Conservation (phyloP, 148 eudicot genomes). For the Vaccinium corymbosum region DNA sequence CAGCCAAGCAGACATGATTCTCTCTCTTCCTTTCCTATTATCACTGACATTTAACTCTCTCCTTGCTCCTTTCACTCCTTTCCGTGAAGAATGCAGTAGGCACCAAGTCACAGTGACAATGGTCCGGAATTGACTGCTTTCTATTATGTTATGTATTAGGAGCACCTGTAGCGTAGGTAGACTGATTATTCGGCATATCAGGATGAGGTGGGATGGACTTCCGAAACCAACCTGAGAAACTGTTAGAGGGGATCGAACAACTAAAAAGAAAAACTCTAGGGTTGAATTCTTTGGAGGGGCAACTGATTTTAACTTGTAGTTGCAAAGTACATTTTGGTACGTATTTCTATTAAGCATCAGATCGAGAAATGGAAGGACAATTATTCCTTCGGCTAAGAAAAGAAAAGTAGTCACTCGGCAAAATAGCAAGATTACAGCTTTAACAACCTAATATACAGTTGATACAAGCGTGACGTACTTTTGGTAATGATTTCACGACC, state of each 20-base stretch:
- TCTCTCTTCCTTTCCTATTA: background rate
- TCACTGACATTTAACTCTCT: slow-evolving; percentile 14
- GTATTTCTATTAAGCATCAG: too few relatives aligned
- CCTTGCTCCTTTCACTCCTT: slow-evolving; percentile 8
- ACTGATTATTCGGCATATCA: too few relatives aligned
- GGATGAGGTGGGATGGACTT: too few relatives aligned
- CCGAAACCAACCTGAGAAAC: background rate
- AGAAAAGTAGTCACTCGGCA: too few relatives aligned
- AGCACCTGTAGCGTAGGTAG: too few relatives aligned
- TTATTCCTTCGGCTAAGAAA: too few relatives aligned
- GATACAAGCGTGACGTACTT: background rate
- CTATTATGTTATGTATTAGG: too few relatives aligned
- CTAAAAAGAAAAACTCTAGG: background rate
- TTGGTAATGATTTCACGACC: background rate
- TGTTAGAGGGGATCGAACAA: background rate
- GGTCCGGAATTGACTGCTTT: background rate
- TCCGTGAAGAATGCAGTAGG: slow-evolving; percentile 7
- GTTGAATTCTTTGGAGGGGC: background rate
- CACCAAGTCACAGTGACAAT: slow-evolving; percentile 1
- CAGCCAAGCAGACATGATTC: too few relatives aligned
- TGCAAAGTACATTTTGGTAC: background rate
- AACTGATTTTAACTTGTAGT: background rate
- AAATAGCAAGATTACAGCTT: background rate
- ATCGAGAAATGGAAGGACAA: too few relatives aligned
- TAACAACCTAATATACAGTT: background rate